phyloP scores from a whole-genome alignment of 495 filamentous ascomycete genomes.

The Parathielavia hyrcaniae region DNA sequence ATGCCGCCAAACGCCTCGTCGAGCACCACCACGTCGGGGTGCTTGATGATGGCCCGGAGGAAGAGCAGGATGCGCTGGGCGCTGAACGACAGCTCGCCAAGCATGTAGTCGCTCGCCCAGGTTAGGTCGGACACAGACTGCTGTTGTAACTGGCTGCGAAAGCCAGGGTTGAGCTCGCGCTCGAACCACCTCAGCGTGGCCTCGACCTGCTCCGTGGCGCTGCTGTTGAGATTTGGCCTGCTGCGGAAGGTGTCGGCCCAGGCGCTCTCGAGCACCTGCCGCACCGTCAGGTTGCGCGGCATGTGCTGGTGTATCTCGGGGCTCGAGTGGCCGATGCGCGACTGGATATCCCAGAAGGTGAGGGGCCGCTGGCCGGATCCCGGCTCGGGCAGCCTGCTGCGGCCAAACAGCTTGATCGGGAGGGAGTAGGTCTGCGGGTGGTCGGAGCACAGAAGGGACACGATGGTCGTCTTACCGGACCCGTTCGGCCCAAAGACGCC shows the following conservation, averaged over 20 bases:
- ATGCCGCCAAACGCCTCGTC: conserved; percentile 93
- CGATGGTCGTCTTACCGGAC: conserved; percentile 84
- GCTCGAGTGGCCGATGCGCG: conserved; percentile 82
- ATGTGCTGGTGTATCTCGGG: conserved; percentile 94
- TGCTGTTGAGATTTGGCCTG: conserved; percentile 54
- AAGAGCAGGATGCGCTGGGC: conserved; percentile 82
- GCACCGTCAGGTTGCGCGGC: conserved; percentile 67
- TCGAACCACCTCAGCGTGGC: conserved; percentile 68
- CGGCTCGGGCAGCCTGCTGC: conserved; percentile 65
- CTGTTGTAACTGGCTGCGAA: not conserved
- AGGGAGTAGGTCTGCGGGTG: conserved; percentile 90
- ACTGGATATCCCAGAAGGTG: conserved; percentile 86
- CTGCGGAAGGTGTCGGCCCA: conserved; percentile 82
- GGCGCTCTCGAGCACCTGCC: conserved; percentile 70
- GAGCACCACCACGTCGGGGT: conserved; percentile 80
- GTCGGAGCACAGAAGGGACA: conserved; percentile 88
- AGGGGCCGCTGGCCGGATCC: conserved; percentile 61
- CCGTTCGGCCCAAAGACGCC: conserved; percentile 88
- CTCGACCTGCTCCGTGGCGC: conserved; percentile 52
- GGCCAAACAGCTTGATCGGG: conserved; percentile 78
- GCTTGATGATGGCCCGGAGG: conserved; percentile 73
- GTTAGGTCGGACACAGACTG: conserved; percentile 29
- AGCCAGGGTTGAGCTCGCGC: conserved; percentile 57
- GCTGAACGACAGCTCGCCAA: conserved; percentile 68
- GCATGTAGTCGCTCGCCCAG: conserved; percentile 64